These are phyloP conservation scores for Mucor sp. DNA, from an alignment of 371 early-diverging fungal genomes.

Conservation along the genomic window DNA sequence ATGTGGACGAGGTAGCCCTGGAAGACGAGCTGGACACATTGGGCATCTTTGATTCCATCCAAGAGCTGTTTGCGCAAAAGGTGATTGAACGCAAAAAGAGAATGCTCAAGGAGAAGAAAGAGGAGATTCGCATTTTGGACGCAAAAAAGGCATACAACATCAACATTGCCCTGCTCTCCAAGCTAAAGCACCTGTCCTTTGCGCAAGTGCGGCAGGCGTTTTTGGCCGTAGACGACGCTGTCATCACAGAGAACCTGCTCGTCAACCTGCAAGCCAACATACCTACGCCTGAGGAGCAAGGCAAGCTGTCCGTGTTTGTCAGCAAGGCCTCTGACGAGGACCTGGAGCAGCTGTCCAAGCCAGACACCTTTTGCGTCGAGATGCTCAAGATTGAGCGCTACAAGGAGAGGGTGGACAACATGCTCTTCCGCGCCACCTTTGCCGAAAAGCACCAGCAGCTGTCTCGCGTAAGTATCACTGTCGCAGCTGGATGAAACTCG, in stretches of 20 bases:
- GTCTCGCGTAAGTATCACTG: slow-evolving; percentile 49
- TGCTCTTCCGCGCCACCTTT: slow-evolving; percentile 81
- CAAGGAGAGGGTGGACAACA: slow-evolving; percentile 76
- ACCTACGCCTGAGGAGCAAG: slow-evolving; percentile 79
- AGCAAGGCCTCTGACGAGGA: slow-evolving; percentile 70
- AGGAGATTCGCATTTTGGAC: slow-evolving; percentile 71
- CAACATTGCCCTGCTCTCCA: slow-evolving; percentile 73
- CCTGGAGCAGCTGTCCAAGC: slow-evolving; percentile 63
- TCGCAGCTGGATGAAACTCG: no score
- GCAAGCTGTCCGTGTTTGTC: slow-evolving; percentile 66
- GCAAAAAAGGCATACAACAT: slow-evolving; percentile 78
- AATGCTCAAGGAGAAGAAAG: slow-evolving; percentile 29
- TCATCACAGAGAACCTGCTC: slow-evolving; percentile 69
- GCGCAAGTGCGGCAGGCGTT: slow-evolving; percentile 62
- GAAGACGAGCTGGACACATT: slow-evolving; percentile 53
- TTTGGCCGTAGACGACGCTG: slow-evolving; percentile 60
- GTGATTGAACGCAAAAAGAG: slow-evolving; percentile 48
- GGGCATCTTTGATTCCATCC: slow-evolving; percentile 73
- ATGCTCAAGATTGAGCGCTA: slow-evolving; percentile 84
- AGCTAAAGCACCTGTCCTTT: slow-evolving; percentile 65
- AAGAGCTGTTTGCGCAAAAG: slow-evolving; percentile 78
- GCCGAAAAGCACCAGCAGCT: slow-evolving; percentile 71
- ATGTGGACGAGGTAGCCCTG: slow-evolving; percentile 53
- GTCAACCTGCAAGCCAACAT: slow-evolving; percentile 66
- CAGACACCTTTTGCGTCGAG: slow-evolving; percentile 88